phyloP scores from a whole-genome alignment of 257 asterid genomes.

The Henckelia pumila region DNA sequence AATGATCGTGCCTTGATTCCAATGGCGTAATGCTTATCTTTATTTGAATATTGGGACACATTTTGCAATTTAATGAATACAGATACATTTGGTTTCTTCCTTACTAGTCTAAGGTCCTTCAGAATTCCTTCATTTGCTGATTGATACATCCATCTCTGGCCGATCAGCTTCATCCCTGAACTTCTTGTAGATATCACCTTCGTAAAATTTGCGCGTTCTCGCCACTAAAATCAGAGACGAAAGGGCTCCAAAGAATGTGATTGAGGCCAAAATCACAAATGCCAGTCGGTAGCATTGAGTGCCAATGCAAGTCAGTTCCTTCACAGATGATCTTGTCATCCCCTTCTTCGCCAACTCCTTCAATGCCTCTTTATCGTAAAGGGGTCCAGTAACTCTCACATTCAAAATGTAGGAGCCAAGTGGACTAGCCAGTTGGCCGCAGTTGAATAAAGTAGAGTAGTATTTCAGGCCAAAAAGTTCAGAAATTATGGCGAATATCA shows the following conservation, averaged over 20 bases:
- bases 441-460: conserved; percentile 69
- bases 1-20: no score
- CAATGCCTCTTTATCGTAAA: conserved; percentile 66
- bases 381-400: conserved; percentile 58
- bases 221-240: conserved; percentile 54
- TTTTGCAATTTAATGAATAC: no score
- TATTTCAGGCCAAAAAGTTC: conserved; percentile 72
- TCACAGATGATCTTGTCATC: conserved; percentile 45
- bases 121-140: conserved; percentile 24
- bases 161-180: conserved; percentile 44
- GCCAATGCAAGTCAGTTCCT: conserved; percentile 63
- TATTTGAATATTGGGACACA: no score
- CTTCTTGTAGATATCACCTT: conserved; percentile 67
- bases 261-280: conserved; percentile 46
- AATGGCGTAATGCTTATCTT: no score
- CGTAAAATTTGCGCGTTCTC: conserved; percentile 58
- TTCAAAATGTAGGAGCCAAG: conserved; percentile 67
- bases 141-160: conserved; percentile 30
- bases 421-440: conserved; percentile 79
- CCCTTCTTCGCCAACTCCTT: conserved; percentile 51
- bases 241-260: conserved; percentile 58
- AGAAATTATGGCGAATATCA: conserved; percentile 56
- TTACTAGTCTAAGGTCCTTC: background rate
- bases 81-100: background rate
- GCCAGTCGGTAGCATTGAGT: conserved; percentile 47